A percentile compares a stretch with the other conserved stretches of the same genome.
These are phyloP conservation scores for Aspergillus cristatus DNA, from an alignment of 495 filamentous ascomycete genomes.

Conservation along the genomic window DNA sequence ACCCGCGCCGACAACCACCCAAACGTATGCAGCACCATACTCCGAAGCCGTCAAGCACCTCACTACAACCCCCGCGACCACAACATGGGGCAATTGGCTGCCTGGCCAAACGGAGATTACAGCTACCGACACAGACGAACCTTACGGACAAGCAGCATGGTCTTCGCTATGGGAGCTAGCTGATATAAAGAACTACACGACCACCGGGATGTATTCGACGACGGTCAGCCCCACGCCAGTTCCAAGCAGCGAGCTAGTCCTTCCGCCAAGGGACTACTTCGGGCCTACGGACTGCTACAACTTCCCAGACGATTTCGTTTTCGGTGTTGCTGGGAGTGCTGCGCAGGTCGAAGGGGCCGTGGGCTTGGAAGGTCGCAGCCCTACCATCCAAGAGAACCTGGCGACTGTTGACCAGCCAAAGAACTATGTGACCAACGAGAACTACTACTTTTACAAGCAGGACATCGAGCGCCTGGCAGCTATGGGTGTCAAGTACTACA, in stretches of 20 bases:
- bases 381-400: slow-evolving; percentile 28
- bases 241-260: slow-evolving; percentile 24
- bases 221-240: slow-evolving; percentile 26
- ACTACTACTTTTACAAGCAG: slow-evolving; percentile 45
- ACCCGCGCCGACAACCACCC: not conserved
- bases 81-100: slow-evolving; percentile 26
- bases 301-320: slow-evolving; percentile 39
- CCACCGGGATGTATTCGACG: slow-evolving; percentile 20
- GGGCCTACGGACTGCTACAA: slow-evolving; percentile 18
- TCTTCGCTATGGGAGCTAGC: slow-evolving; percentile 22
- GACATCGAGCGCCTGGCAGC: slow-evolving; percentile 39
- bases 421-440: slow-evolving; percentile 34
- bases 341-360: slow-evolving; percentile 42
- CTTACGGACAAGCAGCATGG: slow-evolving; percentile 28
- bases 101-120: slow-evolving; percentile 15
- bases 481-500: slow-evolving; percentile 41
- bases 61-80: not conserved
- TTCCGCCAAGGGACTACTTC: slow-evolving; percentile 25
- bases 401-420: slow-evolving; percentile 11
- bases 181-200: slow-evolving; percentile 20
- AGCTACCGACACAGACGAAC: slow-evolving; percentile 19
- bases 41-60: not conserved
- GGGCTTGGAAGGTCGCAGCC: slow-evolving; percentile 33
- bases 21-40: not conserved
- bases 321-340: slow-evolving; percentile 42